Percentiles rank a stretch among this genome's conserved stretches.
phyloP scores from a whole-genome alignment of 768 basidiomycete genomes.

The Trametes cingulata region DNA sequence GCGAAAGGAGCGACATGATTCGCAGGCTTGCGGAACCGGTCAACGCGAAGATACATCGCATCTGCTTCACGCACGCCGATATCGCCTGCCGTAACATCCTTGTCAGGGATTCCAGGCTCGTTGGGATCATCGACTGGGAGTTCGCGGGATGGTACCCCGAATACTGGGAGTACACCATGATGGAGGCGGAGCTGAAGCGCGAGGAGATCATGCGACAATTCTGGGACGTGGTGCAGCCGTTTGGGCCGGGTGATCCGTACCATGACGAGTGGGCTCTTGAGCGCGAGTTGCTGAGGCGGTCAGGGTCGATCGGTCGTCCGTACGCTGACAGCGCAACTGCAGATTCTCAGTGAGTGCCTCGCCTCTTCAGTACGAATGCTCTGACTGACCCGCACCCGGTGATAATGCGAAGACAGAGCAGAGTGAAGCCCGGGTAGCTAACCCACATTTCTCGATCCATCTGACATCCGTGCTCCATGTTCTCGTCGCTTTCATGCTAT shows the following conservation, averaged over 20 bases:
- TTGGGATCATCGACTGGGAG: conserved; percentile 31
- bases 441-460: no score
- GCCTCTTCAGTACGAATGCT: background rate
- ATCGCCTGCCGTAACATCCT: conserved; percentile 28
- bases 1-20: background rate
- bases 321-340: background rate
- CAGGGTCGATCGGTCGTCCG: background rate
- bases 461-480: no score
- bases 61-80: conserved; percentile 29
- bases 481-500: no score
- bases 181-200: background rate
- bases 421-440: no score
- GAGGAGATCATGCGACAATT: background rate
- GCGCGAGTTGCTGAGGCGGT: background rate
- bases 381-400: no score
- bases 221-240: conserved; percentile 9
- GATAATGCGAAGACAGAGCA: no score
- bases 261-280: conserved; percentile 1
- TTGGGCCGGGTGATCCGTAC: background rate
- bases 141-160: conserved; percentile 30
- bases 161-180: conserved; percentile 28
- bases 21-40: conserved; percentile 3
- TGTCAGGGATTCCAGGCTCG: conserved; percentile 19
- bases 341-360: background rate
- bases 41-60: conserved; percentile 5